phyloP scores from a whole-genome alignment of 2,329 filamentous ascomycete genomes.

The Pseudocercospora pini-densiflorae region DNA sequence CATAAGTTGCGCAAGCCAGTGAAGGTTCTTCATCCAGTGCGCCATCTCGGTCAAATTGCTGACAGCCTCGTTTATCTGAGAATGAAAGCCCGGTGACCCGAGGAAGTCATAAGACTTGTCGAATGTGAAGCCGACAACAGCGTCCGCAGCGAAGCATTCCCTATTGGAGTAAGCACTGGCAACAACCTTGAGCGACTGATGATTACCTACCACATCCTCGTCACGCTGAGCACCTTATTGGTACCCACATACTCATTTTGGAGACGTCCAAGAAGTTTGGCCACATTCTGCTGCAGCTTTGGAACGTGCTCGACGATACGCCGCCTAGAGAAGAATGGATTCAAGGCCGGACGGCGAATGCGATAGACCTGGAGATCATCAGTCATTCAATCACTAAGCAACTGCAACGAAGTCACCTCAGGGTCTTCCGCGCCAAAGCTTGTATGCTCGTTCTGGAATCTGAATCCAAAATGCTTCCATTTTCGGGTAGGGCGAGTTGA shows the following conservation, averaged over 20 bases:
- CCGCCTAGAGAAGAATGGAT: conserved; percentile 49
- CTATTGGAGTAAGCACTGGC: neutral
- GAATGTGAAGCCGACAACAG: conserved; percentile 12
- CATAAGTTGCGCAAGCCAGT: conserved; percentile 2
- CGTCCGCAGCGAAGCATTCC: conserved; percentile 18
- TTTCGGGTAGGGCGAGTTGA: conserved; percentile 6
- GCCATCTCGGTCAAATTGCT: neutral
- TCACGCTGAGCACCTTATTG: conserved; percentile 7
- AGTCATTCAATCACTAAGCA: conserved; percentile 33
- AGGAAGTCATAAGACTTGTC: conserved; percentile 15
- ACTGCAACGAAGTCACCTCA: conserved; percentile 20
- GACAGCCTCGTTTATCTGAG: conserved; percentile 13
- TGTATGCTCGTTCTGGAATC: conserved; percentile 6
- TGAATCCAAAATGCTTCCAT: conserved; percentile 1
- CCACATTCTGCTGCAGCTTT: conserved; percentile 5
- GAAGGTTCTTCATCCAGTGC: conserved; percentile 11
- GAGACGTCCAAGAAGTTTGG: conserved; percentile 1
- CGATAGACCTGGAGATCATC: conserved; percentile 40
- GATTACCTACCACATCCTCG: conserved; percentile 11
- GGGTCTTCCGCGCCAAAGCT: conserved; percentile 40
- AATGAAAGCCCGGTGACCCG: conserved; percentile 8
- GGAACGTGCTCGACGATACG: conserved; percentile 12
- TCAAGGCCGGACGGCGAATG: conserved; percentile 47
- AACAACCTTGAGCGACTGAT: neutral
- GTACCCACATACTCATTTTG: conserved; percentile 8